Evolutionary conservation across 1,284 basidiomycete genomes (phyloP).

Genomic region (Paramarasmius palmivorus): DNA sequence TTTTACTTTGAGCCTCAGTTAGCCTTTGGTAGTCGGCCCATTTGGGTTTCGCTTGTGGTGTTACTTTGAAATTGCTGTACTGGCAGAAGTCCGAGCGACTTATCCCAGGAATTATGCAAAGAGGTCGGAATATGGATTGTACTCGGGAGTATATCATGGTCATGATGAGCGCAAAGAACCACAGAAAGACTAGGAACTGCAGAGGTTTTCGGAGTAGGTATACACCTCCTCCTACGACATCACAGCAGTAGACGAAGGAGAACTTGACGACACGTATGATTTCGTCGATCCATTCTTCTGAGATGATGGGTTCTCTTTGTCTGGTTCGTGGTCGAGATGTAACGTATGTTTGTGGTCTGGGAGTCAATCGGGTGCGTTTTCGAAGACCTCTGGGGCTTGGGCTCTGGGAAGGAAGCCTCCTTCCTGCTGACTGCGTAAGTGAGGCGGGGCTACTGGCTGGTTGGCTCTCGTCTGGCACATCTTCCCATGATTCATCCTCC

Average conservation of each 20-base stretch:
- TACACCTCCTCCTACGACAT: constrained; percentile 46
- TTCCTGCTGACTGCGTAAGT: not conserved
- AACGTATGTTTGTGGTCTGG: not conserved
- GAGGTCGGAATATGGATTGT: constrained; percentile 47
- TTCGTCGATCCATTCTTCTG: constrained; percentile 18
- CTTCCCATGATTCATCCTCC: constrained; percentile 20
- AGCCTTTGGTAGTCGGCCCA: constrained; percentile 63
- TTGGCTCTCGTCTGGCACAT: constrained; percentile 8
- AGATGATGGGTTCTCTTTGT: constrained; percentile 8
- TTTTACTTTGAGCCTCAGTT: constrained; percentile 55
- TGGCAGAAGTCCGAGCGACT: constrained; percentile 48
- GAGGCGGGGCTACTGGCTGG: no score
- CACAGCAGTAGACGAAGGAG: constrained; percentile 41
- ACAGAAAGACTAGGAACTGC: constrained; percentile 51
- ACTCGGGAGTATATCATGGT: constrained; percentile 40
- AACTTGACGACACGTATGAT: constrained; percentile 28
- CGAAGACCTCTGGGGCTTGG: not conserved
- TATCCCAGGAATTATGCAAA: constrained; percentile 63
- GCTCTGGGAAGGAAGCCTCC: not conserved
- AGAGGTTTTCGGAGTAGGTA: constrained; percentile 56
- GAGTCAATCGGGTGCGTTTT: not conserved
- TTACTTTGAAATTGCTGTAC: not conserved
- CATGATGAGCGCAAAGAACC: constrained; percentile 45
- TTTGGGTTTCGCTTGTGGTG: constrained; percentile 3
- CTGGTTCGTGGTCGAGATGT: not conserved